A percentile compares a stretch with the other conserved stretches of the same genome.
Evolutionary conservation across 345 rosid genomes (phyloP).

Genomic region (Eucalyptus rudis): DNA sequence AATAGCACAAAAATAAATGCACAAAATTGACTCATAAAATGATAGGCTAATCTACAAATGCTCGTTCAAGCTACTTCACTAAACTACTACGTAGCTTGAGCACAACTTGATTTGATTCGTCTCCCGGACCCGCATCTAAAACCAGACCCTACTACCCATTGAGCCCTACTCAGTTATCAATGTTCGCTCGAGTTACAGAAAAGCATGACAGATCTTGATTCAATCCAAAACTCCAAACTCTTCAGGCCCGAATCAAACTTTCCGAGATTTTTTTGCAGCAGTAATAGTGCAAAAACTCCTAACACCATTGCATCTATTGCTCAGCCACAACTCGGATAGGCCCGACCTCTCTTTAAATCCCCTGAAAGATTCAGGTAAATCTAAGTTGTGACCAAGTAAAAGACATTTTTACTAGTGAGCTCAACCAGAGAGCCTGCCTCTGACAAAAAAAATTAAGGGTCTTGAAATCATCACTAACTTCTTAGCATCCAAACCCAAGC

Average conservation of each 20-base stretch:
- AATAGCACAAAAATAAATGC: not conserved
- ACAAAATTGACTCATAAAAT: not conserved
- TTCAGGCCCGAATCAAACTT: not conserved
- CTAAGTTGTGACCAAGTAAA: not conserved
- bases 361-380: not conserved
- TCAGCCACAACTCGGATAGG: not conserved
- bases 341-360: not conserved
- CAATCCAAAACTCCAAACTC: not conserved
- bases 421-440: not conserved
- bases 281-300: too few relatives aligned
- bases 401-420: not conserved
- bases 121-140: not conserved
- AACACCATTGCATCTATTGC: not conserved
- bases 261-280: not conserved
- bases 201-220: not conserved
- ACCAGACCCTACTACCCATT: not conserved
- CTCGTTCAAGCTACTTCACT: not conserved
- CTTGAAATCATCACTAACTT: not conserved
- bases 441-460: not conserved
- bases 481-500: not conserved
- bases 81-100: not conserved
- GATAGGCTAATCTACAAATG: not conserved
- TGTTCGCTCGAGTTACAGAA: not conserved
- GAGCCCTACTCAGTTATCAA: not conserved
- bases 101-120: not conserved